These are phyloP conservation scores for Lasiodiplodia theobromae DNA, from an alignment of 2,329 filamentous ascomycete genomes.

Conservation along the genomic window DNA sequence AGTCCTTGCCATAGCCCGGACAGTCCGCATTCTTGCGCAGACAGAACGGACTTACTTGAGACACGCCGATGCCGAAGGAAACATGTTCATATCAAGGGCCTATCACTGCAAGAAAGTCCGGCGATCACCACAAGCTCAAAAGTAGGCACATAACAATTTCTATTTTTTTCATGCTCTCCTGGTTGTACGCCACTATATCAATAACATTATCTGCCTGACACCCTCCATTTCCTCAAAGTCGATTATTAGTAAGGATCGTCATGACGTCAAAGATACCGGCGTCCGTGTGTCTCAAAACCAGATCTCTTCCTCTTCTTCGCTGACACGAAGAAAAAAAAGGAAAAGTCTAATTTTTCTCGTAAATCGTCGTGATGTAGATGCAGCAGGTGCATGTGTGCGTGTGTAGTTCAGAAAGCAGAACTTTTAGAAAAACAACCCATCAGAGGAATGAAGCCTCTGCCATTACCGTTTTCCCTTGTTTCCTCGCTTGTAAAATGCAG, in stretches of 20 bases:
- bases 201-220: neutral
- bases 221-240: neutral
- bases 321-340: neutral
- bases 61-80: too few species aligned
- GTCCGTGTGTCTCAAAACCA: neutral
- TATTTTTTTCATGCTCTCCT: neutral
- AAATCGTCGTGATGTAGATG: neutral
- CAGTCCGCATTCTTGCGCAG: too few species aligned
- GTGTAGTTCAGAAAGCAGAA: neutral
- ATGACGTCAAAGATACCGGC: conserved; percentile 10
- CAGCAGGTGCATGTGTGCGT: neutral
- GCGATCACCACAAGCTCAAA: too few species aligned
- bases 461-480: conserved; percentile 5
- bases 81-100: too few species aligned
- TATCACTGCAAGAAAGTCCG: too few species aligned
- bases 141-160: too few species aligned
- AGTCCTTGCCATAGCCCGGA: too few species aligned
- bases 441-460: neutral
- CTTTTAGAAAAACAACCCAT: neutral
- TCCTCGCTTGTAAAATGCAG: neutral
- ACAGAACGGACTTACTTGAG: too few species aligned
- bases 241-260: conserved; percentile 16
- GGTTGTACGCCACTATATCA: neutral
- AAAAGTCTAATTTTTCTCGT: neutral
- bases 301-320: neutral